Conservation (phyloP, 1,139 yeast genomes). For the Meyerozyma guilliermondii region DNA sequence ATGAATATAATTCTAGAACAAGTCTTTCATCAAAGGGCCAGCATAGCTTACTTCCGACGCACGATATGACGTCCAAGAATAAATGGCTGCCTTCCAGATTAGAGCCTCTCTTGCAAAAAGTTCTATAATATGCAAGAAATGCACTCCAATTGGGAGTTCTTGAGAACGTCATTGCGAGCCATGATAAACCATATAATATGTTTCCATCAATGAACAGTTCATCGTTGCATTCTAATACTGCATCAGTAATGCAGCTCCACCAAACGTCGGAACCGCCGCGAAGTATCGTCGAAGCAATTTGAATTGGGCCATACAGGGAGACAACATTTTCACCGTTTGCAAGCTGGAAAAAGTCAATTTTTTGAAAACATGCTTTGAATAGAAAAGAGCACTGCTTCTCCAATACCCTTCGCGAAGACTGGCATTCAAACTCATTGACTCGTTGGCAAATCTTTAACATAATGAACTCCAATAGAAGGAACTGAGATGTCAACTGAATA, state of each 20-base stretch:
- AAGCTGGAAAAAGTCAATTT: neutral
- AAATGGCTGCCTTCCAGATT: conserved; percentile 18
- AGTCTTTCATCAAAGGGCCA: conserved; percentile 39
- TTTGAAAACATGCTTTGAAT: neutral
- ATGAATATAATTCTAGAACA: conserved; percentile 24
- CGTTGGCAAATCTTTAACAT: neutral
- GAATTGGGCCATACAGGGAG: neutral
- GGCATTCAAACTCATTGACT: no score
- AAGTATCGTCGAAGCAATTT: neutral
- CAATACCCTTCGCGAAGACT: neutral
- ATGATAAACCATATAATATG: neutral
- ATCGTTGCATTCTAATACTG: neutral
- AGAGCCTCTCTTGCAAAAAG: conserved; percentile 6
- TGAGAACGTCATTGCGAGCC: neutral
- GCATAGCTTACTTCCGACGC: conserved; percentile 19
- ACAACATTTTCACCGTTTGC: neutral
- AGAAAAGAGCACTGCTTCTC: neutral
- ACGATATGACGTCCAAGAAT: conserved; percentile 27
- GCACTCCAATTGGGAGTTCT: neutral
- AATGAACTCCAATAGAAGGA: neutral
- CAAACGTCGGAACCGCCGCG: neutral
- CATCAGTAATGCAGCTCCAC: neutral
- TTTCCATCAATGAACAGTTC: neutral
- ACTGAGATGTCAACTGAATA: neutral
- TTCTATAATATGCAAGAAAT: neutral